phyloP scores from a whole-genome alignment of 2,329 filamentous ascomycete genomes.

The Emergomyces orientalis region DNA sequence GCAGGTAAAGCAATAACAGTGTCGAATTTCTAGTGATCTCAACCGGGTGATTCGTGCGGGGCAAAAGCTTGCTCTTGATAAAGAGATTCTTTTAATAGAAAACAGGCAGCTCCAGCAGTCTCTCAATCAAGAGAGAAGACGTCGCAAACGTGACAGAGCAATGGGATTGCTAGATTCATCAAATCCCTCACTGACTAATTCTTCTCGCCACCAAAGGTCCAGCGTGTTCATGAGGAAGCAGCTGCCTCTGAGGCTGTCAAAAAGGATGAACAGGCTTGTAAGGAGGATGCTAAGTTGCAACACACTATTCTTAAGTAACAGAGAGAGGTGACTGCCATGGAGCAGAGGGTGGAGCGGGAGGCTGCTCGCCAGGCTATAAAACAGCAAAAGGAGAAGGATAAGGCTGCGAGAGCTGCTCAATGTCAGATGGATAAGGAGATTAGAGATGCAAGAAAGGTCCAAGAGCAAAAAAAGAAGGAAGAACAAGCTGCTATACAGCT shows the following conservation, averaged over 20 bases:
- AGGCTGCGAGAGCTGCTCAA: background rate
- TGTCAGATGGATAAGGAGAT: background rate
- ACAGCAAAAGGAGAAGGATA: background rate
- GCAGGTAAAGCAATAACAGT: background rate
- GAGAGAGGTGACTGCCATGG: background rate
- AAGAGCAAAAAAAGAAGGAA: background rate
- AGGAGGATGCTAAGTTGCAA: slow-evolving; percentile 6
- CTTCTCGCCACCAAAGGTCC: slow-evolving; percentile 6
- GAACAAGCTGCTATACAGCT: background rate
- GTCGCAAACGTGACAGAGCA: background rate
- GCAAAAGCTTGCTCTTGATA: slow-evolving; percentile 1
- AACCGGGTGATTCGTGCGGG: background rate
- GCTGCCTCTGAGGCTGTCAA: background rate
- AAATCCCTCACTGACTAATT: slow-evolving; percentile 6
- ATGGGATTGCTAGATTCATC: slow-evolving; percentile 1
- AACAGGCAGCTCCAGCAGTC: background rate
- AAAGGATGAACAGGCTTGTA: background rate
- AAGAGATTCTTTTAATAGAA: slow-evolving; percentile 5
- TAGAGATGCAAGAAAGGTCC: background rate
- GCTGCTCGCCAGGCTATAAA: background rate
- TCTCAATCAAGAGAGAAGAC: background rate
- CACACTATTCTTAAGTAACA: background rate
- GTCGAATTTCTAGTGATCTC: background rate
- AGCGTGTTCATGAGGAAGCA: background rate
- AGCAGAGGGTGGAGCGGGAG: background rate